Conservation (phyloP, 1,284 basidiomycete genomes). For the Ganoderma multipileum region DNA sequence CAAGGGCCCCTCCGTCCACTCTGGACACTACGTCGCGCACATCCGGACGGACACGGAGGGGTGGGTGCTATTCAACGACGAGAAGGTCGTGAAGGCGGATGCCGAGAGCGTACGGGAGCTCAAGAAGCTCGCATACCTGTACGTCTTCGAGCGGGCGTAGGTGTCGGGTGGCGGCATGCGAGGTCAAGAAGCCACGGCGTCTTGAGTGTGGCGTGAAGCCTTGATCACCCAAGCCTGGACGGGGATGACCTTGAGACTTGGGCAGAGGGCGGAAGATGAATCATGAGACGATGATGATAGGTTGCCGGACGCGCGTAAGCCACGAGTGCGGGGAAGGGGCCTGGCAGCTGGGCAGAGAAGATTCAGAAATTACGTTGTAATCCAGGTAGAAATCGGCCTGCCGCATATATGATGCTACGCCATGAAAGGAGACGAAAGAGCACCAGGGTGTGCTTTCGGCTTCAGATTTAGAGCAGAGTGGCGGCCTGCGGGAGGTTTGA, state of each 20-base stretch:
- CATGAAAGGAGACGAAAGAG: not conserved
- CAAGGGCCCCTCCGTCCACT: constrained; percentile 95
- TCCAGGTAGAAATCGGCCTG: not conserved
- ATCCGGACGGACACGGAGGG: constrained; percentile 57
- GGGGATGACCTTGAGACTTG: constrained; percentile 3
- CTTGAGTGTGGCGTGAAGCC: not conserved
- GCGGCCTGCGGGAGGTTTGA: not conserved
- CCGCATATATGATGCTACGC: not conserved
- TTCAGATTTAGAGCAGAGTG: not conserved
- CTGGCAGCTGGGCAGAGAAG: constrained; percentile 1
- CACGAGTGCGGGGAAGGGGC: constrained; percentile 4
- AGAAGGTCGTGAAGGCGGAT: constrained; percentile 92
- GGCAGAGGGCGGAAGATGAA: constrained; percentile 17
- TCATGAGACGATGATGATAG: not conserved
- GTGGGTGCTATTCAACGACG: constrained; percentile 95
- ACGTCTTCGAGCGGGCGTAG: constrained; percentile 78
- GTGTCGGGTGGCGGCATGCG: not conserved
- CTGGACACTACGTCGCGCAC: constrained; percentile 94
- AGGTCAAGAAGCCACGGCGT: not conserved
- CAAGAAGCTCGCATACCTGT: constrained; percentile 87
- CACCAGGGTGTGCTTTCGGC: not conserved
- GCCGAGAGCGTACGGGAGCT: constrained; percentile 74
- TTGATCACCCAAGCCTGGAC: not conserved
- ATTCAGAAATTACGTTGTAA: constrained; percentile 7
- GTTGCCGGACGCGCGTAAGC: not conserved